phyloP scores from a whole-genome alignment of 768 basidiomycete species.

The Lentinula sp. region DNA sequence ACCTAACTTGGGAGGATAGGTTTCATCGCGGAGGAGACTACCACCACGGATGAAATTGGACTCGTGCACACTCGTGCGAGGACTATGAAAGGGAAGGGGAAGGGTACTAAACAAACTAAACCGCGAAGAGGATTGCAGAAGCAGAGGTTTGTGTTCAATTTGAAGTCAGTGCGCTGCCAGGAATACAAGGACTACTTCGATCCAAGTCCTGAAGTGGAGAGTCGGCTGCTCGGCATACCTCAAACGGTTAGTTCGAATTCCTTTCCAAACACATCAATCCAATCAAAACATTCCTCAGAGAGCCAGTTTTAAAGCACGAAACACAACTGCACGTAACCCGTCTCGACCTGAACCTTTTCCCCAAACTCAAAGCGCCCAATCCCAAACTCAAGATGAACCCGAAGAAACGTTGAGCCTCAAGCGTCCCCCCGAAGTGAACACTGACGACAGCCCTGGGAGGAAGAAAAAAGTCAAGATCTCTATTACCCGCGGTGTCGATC shows the following conservation, averaged over 20 bases:
- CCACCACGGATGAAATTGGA: constrained; percentile 44
- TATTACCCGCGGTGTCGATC: constrained; percentile 60
- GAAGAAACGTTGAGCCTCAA: constrained; percentile 17
- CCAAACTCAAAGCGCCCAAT: constrained; percentile 14
- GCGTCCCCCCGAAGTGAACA: constrained; percentile 26
- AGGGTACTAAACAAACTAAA: constrained; percentile 35
- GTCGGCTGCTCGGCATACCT: constrained; percentile 51
- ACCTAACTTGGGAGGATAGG: constrained; percentile 27
- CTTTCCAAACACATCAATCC: background rate
- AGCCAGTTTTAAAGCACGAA: constrained; percentile 8
- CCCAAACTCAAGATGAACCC: constrained; percentile 33
- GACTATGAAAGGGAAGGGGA: constrained; percentile 18
- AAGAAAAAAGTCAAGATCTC: constrained; percentile 72
- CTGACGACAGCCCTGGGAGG: constrained; percentile 21
- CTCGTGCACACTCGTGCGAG: constrained; percentile 34
- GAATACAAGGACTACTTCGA: constrained; percentile 68
- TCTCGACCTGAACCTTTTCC: background rate
- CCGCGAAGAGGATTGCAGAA: constrained; percentile 48
- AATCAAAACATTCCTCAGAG: constrained; percentile 6
- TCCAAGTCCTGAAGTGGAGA: constrained; percentile 53
- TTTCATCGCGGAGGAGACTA: constrained; percentile 50
- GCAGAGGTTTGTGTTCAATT: constrained; percentile 53
- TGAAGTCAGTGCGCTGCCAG: constrained; percentile 31
- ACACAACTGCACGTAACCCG: background rate
- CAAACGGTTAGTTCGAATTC: constrained; percentile 39